Evolutionary conservation across 768 basidiomycete species (phyloP).

Genomic region (Hemileccinum rubropunctum): DNA sequence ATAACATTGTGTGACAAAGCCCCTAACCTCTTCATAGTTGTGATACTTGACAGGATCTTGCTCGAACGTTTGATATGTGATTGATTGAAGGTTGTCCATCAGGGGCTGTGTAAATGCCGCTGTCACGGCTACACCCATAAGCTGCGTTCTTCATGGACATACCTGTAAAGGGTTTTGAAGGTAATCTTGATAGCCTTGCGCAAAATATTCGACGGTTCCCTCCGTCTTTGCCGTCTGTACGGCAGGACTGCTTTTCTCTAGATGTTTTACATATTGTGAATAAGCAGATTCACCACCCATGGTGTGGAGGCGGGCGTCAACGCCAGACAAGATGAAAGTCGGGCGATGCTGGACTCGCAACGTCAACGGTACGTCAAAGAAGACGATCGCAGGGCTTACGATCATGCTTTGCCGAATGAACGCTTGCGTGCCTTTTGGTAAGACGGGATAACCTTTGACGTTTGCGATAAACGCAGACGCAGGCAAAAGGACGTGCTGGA

Average conservation of each 20-base stretch:
- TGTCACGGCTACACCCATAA: slow-evolving; percentile 6
- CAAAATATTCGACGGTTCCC: slow-evolving; percentile 86
- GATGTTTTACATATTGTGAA: slow-evolving; percentile 80
- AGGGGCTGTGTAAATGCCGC: slow-evolving; percentile 57
- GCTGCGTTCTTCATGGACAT: slow-evolving; percentile 15
- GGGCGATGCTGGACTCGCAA: slow-evolving; percentile 67
- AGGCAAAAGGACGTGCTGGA: slow-evolving; percentile 86
- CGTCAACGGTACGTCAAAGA: slow-evolving; percentile 18
- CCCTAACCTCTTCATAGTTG: slow-evolving; percentile 85
- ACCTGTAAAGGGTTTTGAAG: slow-evolving; percentile 94
- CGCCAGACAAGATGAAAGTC: slow-evolving; percentile 76
- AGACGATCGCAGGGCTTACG: slow-evolving; percentile 41
- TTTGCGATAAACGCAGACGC: slow-evolving; percentile 93
- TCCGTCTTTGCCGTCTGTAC: slow-evolving; percentile 60
- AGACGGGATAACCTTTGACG: slow-evolving; percentile 93
- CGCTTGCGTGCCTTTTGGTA: slow-evolving; percentile 88
- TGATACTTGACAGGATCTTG: slow-evolving; percentile 96
- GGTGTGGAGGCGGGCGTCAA: slow-evolving; percentile 59
- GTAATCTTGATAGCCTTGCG: slow-evolving; percentile 92
- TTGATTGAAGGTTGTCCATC: slow-evolving; percentile 95
- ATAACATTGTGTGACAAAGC: slow-evolving; percentile 8
- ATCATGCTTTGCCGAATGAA: slow-evolving; percentile 91
- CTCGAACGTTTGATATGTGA: slow-evolving; percentile 97
- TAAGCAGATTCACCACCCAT: slow-evolving; percentile 87
- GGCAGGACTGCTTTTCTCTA: slow-evolving; percentile 74